phyloP scores from a whole-genome alignment of 2,329 filamentous ascomycete genomes.

The Gaeumannomyces sp. region DNA sequence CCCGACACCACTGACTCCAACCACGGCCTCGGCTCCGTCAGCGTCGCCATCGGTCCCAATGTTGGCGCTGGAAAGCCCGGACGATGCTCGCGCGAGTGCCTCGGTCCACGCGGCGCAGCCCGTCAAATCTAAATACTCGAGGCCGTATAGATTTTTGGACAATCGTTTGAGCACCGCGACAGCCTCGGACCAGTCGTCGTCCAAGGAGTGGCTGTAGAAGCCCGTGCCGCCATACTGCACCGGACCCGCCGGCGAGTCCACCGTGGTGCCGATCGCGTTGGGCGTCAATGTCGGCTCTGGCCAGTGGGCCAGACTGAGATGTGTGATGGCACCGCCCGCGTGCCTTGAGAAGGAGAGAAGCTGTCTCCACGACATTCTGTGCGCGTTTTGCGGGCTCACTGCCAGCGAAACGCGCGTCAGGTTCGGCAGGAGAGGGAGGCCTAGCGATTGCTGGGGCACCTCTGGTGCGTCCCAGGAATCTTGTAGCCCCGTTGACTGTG shows the following conservation, averaged over 20 bases:
- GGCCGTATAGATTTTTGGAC: conserved; percentile 46
- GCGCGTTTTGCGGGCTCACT: conserved; percentile 30
- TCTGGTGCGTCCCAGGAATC: conserved; percentile 49
- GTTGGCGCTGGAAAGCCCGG: neutral
- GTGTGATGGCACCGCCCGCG: conserved; percentile 45
- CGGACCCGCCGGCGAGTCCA: conserved; percentile 36
- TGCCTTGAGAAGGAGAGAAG: conserved; percentile 48
- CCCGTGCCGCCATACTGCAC: conserved; percentile 46
- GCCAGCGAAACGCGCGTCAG: conserved; percentile 57
- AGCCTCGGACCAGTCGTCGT: conserved; percentile 55
- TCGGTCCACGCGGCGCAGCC: conserved; percentile 51
- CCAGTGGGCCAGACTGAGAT: conserved; percentile 57
- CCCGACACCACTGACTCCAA: conserved; percentile 34
- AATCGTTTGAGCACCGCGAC: conserved; percentile 49
- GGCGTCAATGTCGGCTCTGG: conserved; percentile 53
- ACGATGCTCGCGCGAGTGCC: conserved; percentile 32
- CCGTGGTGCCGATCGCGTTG: conserved; percentile 41
- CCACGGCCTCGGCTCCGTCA: neutral
- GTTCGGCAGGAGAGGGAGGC: conserved; percentile 43
- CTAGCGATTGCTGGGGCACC: conserved; percentile 20
- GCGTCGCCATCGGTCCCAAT: neutral
- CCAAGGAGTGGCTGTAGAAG: conserved; percentile 50
- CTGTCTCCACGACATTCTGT: conserved; percentile 49
- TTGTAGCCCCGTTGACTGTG: conserved; percentile 24
- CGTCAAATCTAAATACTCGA: conserved; percentile 56